Percentiles rank a stretch among this genome's conserved stretches.
These are phyloP conservation scores for Aspergillus sclerotialis DNA, from an alignment of 2,329 filamentous ascomycete species.

Conservation along the genomic window DNA sequence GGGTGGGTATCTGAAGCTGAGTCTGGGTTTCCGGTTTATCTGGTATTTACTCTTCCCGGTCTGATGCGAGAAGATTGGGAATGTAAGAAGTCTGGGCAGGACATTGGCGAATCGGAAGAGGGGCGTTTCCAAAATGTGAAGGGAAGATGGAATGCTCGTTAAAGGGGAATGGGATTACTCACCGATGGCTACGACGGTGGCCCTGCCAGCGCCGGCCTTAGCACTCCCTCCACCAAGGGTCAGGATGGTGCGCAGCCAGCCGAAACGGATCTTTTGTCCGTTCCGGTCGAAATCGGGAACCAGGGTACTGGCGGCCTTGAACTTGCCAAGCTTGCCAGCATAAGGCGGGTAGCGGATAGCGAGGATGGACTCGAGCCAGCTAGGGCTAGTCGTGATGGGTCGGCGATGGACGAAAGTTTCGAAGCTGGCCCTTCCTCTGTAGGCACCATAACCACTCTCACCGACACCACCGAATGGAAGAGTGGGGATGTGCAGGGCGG, in stretches of 20 bases:
- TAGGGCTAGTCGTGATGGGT: constrained; percentile 51
- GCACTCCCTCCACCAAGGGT: constrained; percentile 35
- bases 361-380: constrained; percentile 54
- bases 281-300: constrained; percentile 57
- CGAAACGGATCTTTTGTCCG: constrained; percentile 37
- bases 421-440: constrained; percentile 66
- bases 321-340: constrained; percentile 47
- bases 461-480: constrained; percentile 80
- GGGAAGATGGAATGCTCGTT: constrained; percentile 2
- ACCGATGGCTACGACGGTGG: constrained; percentile 31
- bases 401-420: constrained; percentile 57
- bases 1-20: no score
- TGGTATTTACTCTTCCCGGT: background rate
- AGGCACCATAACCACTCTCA: constrained; percentile 66
- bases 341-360: constrained; percentile 57
- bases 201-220: constrained; percentile 29
- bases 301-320: constrained; percentile 43
- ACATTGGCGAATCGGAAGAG: no score
- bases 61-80: constrained; percentile 2
- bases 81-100: constrained; percentile 4
- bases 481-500: constrained; percentile 65
- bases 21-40: background rate
- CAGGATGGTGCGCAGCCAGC: constrained; percentile 33
- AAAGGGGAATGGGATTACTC: constrained; percentile 21
- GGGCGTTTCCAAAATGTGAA: constrained; percentile 2